Conservation (phyloP, 2,329 filamentous ascomycete genomes). For the Colletotrichum plurivorum region DNA sequence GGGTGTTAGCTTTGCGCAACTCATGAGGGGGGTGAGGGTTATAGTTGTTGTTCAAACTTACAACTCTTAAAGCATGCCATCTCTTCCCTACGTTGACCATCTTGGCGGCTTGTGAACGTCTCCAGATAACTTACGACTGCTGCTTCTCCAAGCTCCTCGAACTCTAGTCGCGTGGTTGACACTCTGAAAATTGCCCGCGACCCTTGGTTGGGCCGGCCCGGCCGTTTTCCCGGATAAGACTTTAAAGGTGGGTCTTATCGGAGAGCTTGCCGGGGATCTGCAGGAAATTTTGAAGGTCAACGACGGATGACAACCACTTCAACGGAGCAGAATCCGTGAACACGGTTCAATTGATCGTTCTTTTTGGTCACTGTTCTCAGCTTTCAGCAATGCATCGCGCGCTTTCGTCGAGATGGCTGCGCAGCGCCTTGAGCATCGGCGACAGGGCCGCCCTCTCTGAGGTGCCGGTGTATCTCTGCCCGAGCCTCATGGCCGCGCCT, state of each 20-base stretch:
- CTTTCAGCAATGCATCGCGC: slow-evolving; percentile 58
- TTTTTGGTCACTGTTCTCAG: background rate
- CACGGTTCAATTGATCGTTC: background rate
- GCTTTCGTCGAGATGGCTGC: slow-evolving; percentile 59
- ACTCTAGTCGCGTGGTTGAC: slow-evolving; percentile 31
- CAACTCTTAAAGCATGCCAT: slow-evolving; percentile 80
- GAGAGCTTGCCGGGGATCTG: slow-evolving; percentile 16
- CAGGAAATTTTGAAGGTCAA: slow-evolving; percentile 27
- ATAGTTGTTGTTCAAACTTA: slow-evolving; percentile 58
- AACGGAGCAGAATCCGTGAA: background rate
- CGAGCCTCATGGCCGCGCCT: slow-evolving; percentile 41
- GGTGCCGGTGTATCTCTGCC: slow-evolving; percentile 65
- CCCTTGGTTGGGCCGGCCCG: slow-evolving; percentile 35
- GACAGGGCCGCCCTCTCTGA: slow-evolving; percentile 54
- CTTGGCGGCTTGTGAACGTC: slow-evolving; percentile 42
- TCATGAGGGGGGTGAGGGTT: background rate
- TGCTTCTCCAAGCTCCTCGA: slow-evolving; percentile 11
- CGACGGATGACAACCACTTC: background rate
- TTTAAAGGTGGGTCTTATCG: slow-evolving; percentile 21
- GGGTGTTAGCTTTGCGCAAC: slow-evolving; percentile 28
- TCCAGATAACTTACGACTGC: slow-evolving; percentile 19
- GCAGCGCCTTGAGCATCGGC: slow-evolving; percentile 57
- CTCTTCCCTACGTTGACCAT: slow-evolving; percentile 67
- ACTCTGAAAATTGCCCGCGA: slow-evolving; percentile 41
- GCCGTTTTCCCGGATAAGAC: slow-evolving; percentile 35